phyloP scores from a whole-genome alignment of 768 basidiomycete species.

The Lepiota brunneoincarnata region DNA sequence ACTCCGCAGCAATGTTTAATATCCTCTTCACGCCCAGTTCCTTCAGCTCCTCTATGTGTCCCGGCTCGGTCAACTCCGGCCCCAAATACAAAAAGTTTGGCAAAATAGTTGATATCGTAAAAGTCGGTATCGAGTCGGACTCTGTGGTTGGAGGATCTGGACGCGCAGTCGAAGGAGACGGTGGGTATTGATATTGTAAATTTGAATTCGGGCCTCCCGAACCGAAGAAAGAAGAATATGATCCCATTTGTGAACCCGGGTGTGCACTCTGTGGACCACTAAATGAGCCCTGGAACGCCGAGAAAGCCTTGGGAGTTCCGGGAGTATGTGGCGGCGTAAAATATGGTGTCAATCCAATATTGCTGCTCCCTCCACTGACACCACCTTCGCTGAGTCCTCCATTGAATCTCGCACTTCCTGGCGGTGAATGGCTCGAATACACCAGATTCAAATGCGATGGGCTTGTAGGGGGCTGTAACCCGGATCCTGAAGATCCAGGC shows the following conservation, averaged over 20 bases:
- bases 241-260: not conserved
- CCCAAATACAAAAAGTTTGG: conserved; percentile 91
- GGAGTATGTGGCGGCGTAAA: conserved; percentile 55
- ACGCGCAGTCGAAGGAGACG: conserved; percentile 63
- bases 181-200: conserved; percentile 27
- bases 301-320: conserved; percentile 38
- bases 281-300: conserved; percentile 1
- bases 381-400: not conserved
- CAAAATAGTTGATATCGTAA: conserved; percentile 87
- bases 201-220: not conserved
- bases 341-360: conserved; percentile 37
- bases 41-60: conserved; percentile 75
- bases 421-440: conserved; percentile 54
- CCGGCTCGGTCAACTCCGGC: conserved; percentile 73
- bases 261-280: conserved; percentile 5
- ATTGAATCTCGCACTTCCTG: not conserved
- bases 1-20: conserved; percentile 89
- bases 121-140: conserved; percentile 58
- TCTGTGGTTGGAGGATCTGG: conserved; percentile 60
- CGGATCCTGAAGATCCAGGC: conserved; percentile 14
- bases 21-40: conserved; percentile 81
- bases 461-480: conserved; percentile 36
- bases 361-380: conserved; percentile 3
- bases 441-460: conserved; percentile 61
- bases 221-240: conserved; percentile 12